Base-by-base conservation (phyloP, 139 green algal species). In the Closterium sp. region DNA sequence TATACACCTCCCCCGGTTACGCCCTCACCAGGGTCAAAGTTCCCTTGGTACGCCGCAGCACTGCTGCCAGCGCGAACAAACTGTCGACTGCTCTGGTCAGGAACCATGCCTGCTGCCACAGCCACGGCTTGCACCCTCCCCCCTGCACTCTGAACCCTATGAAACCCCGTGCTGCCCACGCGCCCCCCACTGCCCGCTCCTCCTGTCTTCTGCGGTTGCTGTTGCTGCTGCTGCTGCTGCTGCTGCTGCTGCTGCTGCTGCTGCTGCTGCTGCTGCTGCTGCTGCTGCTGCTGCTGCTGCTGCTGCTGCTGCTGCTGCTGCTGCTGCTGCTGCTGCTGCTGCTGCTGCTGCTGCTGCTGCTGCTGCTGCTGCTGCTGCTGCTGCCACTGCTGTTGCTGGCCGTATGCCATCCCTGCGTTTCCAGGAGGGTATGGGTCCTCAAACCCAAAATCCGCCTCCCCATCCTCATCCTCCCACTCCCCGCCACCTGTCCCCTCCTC, bases 151-250 rank as follows among this genome's bases (percentile, higher is more conserved):
- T 73, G 50, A 73, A 73, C 50, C 50, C 50, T 73, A 9, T 73
- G 50, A 73, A 73, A 73, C 13, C 17, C 17, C 17, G 50, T 73
- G 50, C 10, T 73, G 24, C 50, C 50, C 50, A 24, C 17, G 50
- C 50, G 50, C 1, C 50, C 50, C 13, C 50, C 50, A 24, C 50
- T 73, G 50, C 50, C 50, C 17, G 9, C 50, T 22, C 50, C 50
- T 73, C 50, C 50, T 3, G 2, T 11, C 13, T 87, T 2, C 84
- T 87, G 84, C 84, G 22, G 84, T 24, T 32, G 84, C 84, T 87
- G 84, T 24, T 87, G 84, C 84, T 87, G 84, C 84, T 30, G 84
- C 84, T 32, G 84, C 84, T 87, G 84, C 22, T 87, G 84, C 84
- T 29, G 22, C 17, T 87, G 84, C 2, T 29, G 21, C 1, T 87